These are phyloP conservation scores for Cytidiella melzeri DNA, from an alignment of 768 basidiomycete species.

Conservation along the genomic window DNA sequence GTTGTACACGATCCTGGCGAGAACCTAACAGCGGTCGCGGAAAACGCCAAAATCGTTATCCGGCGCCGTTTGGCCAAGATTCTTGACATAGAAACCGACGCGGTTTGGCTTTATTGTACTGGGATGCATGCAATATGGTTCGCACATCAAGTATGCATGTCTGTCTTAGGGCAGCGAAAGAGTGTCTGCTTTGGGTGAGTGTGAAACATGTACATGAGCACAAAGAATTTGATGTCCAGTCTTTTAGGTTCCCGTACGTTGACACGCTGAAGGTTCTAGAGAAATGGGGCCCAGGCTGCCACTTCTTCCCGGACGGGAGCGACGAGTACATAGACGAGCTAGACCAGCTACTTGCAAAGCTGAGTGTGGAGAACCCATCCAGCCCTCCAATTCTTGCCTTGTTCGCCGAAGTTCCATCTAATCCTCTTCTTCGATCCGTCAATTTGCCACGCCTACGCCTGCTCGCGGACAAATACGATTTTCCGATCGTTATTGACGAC, in stretches of 20 bases:
- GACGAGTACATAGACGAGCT: slow-evolving; percentile 72
- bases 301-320: slow-evolving; percentile 80
- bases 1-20: slow-evolving; percentile 95
- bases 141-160: slow-evolving; percentile 67
- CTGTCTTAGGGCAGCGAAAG: slow-evolving; percentile 53
- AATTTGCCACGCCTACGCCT: slow-evolving; percentile 67
- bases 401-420: slow-evolving; percentile 93
- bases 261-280: slow-evolving; percentile 91
- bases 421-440: slow-evolving; percentile 85
- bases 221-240: no score
- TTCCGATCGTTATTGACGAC: slow-evolving; percentile 87
- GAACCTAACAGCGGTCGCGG: slow-evolving; percentile 63
- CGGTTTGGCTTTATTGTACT: slow-evolving; percentile 81
- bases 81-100: slow-evolving; percentile 72
- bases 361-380: slow-evolving; percentile 31
- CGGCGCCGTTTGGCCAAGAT: slow-evolving; percentile 88
- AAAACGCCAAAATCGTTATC: slow-evolving; percentile 77
- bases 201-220: no score
- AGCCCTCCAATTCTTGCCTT: slow-evolving; percentile 68
- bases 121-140: slow-evolving; percentile 97
- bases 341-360: slow-evolving; percentile 51
- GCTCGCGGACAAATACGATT: slow-evolving; percentile 84
- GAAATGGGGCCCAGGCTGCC: slow-evolving; percentile 94
- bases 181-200: slow-evolving; percentile 92
- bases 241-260: slow-evolving; percentile 89